phyloP scores from a whole-genome alignment of 371 early-diverging fungal genomes.

The Funneliformis caledonium region DNA sequence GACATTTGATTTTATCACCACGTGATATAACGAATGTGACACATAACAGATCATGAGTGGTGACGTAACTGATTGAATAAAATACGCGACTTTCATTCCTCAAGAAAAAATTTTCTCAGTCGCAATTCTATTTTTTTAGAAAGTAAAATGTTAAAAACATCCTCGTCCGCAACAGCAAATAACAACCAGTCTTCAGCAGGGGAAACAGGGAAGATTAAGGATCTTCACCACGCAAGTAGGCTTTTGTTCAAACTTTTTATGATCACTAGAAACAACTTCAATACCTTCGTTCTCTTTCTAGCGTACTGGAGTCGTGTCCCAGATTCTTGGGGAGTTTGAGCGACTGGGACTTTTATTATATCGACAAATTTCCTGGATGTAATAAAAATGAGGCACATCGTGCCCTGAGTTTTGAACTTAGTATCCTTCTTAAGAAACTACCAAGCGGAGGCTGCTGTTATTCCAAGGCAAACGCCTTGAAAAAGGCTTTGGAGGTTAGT shows the following conservation, averaged over 20 bases:
- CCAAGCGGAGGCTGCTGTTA: neutral
- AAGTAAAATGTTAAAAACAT: neutral
- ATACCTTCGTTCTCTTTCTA: slow-evolving; percentile 14
- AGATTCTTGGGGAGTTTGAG: slow-evolving; percentile 13
- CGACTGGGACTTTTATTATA: slow-evolving; percentile 32
- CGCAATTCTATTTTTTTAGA: neutral
- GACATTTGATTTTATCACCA: too few species aligned
- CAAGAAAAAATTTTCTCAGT: neutral
- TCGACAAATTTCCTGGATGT: neutral
- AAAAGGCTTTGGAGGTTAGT: slow-evolving; percentile 30
- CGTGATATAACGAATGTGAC: too few species aligned
- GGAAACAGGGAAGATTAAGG: neutral
- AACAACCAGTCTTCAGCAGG: too few species aligned
- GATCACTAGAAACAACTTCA: slow-evolving; percentile 23
- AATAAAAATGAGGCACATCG: neutral
- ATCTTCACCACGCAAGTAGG: slow-evolving; percentile 11
- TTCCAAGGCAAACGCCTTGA: neutral
- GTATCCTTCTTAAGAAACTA: slow-evolving; percentile 7
- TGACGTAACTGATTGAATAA: too few species aligned
- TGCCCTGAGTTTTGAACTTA: neutral
- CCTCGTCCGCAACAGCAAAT: neutral
- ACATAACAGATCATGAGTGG: too few species aligned
- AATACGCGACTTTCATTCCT: too few species aligned
- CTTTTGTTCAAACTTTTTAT: slow-evolving; percentile 16
- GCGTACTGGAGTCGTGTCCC: slow-evolving; percentile 25